Evolutionary conservation across 2,329 filamentous ascomycete genomes (phyloP), one percentile per base, ranked within the genome.

Genomic region (Aureobasidium pullulans): DNA sequence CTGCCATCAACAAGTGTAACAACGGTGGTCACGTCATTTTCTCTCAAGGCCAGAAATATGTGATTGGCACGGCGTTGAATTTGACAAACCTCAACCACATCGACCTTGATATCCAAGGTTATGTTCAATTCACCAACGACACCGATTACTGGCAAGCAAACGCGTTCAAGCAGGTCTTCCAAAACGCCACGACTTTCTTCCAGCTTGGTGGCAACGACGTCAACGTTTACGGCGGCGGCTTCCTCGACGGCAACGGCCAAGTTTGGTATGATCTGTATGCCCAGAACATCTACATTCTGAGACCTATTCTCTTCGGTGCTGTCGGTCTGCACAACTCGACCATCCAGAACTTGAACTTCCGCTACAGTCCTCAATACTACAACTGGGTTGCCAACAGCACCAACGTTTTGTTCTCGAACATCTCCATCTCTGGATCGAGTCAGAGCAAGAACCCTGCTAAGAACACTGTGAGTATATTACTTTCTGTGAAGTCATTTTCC

Each of bases 71-170:
- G 0, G 83, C 85, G 0, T 68, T 89, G 36, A 82, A 89, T 65
- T 70, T 88, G 64, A 86, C 83, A 0, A 87, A 85, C 68, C 72
- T 88, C 16, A 75, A 83, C 44, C 75, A 82, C 63, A 77, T 89
- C 32, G 86, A 89, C 68, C 72, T 88, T 4, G 79, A 83, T 62
- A 80, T 84, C 61, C 78, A 80, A 66, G 84, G 83, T 23, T 79
- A 78, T 23, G 77, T 88, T 19, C 75, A 80, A 59, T 89, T 89
- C 72, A 82, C 80, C 59, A 80, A 85, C 53, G 83, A 89, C 67
- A 85, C 84, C 1, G 79, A 83, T 64, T 89, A 88, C 71, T 89
- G 86, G 86, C 78, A 85, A 63, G 77, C 76, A 8, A 79, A 87
- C 66, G 77, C 79, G 43, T 88, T 88, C 76, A 79, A 80, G 59